Evolutionary conservation across 169 alveolate species (phyloP).

Genomic region (Cryptosporidium tyzzeri): DNA sequence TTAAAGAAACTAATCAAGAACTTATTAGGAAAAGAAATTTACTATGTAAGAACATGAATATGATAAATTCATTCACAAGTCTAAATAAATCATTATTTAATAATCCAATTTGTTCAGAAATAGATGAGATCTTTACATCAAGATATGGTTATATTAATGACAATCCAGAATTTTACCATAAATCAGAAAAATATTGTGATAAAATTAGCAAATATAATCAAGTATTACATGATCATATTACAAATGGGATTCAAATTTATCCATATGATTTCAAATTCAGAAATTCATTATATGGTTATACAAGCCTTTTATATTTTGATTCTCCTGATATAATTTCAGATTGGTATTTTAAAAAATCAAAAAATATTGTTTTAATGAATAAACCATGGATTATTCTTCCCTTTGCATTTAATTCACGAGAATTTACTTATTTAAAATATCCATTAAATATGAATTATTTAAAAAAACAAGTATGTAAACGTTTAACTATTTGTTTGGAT

Average conservation of each 20-base stretch:
- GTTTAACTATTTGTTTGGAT: conserved; percentile 24
- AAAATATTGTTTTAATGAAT: conserved; percentile 22
- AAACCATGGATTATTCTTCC: conserved; percentile 73
- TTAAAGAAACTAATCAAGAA: conserved; percentile 24
- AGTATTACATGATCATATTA: conserved; percentile 8
- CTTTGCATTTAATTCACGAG: conserved; percentile 29
- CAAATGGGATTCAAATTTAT: neutral
- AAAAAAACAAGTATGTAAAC: conserved; percentile 22
- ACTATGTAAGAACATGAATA: conserved; percentile 4
- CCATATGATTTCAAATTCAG: conserved; percentile 57
- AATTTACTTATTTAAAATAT: neutral
- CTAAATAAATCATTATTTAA: conserved; percentile 25
- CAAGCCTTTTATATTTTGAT: conserved; percentile 42
- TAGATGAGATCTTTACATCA: neutral
- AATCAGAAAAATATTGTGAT: neutral
- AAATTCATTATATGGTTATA: conserved; percentile 57
- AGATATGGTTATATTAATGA: neutral
- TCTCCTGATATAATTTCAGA: conserved; percentile 19
- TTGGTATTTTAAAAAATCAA: conserved; percentile 65
- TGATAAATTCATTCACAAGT: conserved; percentile 7
- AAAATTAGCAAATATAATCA: conserved; percentile 7
- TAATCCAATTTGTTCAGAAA: conserved; percentile 46
- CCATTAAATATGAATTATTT: conserved; percentile 8
- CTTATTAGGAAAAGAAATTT: conserved; percentile 39
- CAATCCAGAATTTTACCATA: neutral